Evolutionary conservation across 208 protist species (phyloP).

Genomic region (Jaenimonas drosophilae): DNA sequence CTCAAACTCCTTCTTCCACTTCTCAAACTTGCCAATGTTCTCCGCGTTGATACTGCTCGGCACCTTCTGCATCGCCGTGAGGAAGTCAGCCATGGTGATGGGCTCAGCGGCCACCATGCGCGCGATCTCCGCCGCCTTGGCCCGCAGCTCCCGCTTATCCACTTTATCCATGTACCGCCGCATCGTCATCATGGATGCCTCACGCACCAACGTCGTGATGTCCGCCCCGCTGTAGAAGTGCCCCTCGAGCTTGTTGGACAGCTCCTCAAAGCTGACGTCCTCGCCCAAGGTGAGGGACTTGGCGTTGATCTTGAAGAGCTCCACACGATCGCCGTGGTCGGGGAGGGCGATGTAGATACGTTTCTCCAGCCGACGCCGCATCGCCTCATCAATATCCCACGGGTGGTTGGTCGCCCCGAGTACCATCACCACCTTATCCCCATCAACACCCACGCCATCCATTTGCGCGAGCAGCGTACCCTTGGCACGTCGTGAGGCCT

Average conservation of each 20-base stretch:
- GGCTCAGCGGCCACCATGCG: conserved; percentile 71
- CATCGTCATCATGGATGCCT: conserved; percentile 92
- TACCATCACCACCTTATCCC: conserved; percentile 84
- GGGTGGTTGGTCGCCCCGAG: conserved; percentile 91
- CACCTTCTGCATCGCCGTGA: conserved; percentile 68
- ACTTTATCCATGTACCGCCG: conserved; percentile 77
- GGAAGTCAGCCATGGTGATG: conserved; percentile 80
- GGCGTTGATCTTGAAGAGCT: conserved; percentile 80
- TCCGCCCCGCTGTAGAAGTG: conserved; percentile 87
- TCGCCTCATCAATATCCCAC: conserved; percentile 91
- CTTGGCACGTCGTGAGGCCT: conserved; percentile 95
- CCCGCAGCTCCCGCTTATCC: conserved; percentile 55
- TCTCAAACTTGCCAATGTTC: conserved; percentile 80
- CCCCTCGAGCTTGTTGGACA: conserved; percentile 72
- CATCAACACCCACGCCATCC: conserved; percentile 80
- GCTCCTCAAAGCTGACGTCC: conserved; percentile 68
- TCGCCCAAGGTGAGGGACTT: conserved; percentile 45
- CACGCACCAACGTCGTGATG: conserved; percentile 85
- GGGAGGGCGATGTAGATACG: conserved; percentile 91
- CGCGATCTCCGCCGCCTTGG: conserved; percentile 73
- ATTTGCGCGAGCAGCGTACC: conserved; percentile 99
- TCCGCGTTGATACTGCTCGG: conserved; percentile 80
- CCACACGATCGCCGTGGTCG: conserved; percentile 51
- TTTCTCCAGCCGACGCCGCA: conserved; percentile 88
- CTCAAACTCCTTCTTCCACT: conserved; percentile 87